A percentile compares a stretch with the other conserved stretches of the same genome.
These are phyloP conservation scores for Lasiosphaeris hirsuta DNA, from an alignment of 495 filamentous ascomycete species.

Conservation along the genomic window DNA sequence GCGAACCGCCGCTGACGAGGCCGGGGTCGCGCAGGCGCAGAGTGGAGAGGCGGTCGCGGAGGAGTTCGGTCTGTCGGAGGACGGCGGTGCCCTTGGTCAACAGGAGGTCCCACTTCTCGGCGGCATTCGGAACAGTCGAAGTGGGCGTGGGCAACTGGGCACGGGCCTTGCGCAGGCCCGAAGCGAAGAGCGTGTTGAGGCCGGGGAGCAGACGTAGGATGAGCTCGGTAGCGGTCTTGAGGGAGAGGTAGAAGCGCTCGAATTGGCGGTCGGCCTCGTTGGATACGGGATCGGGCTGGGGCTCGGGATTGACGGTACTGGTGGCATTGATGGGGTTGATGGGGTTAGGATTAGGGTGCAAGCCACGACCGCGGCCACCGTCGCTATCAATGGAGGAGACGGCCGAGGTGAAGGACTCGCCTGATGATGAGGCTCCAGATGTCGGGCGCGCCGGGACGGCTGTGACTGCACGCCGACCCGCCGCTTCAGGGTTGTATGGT, in stretches of 20 bases:
- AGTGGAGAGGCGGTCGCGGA: conserved; percentile 60
- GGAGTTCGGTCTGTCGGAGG: conserved; percentile 55
- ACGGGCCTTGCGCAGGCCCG: conserved; percentile 39
- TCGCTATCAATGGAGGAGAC: conserved; percentile 38
- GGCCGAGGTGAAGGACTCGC: conserved; percentile 65
- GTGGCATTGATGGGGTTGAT: not conserved
- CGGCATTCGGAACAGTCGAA: conserved; percentile 36
- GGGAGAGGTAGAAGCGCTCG: conserved; percentile 67
- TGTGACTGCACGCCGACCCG: conserved; percentile 28
- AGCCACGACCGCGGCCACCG: not conserved
- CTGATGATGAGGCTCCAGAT: conserved; percentile 62
- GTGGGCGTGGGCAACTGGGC: conserved; percentile 1
- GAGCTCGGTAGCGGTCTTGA: conserved; percentile 60
- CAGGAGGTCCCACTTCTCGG: conserved; percentile 62
- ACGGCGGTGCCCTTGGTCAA: conserved; percentile 57
- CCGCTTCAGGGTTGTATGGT: conserved; percentile 16
- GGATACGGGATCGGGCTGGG: not conserved
- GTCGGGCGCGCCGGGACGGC: conserved; percentile 33
- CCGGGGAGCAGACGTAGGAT: conserved; percentile 60
- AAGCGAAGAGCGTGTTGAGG: conserved; percentile 58
- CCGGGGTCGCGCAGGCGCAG: conserved; percentile 77
- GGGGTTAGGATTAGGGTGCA: conserved; percentile 13
- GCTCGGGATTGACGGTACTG: not conserved
- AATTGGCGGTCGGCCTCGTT: conserved; percentile 58
- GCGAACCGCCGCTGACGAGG: conserved; percentile 43